Conservation (phyloP, 352 stramenopile species). For the Aphanomyces astaci region DNA sequence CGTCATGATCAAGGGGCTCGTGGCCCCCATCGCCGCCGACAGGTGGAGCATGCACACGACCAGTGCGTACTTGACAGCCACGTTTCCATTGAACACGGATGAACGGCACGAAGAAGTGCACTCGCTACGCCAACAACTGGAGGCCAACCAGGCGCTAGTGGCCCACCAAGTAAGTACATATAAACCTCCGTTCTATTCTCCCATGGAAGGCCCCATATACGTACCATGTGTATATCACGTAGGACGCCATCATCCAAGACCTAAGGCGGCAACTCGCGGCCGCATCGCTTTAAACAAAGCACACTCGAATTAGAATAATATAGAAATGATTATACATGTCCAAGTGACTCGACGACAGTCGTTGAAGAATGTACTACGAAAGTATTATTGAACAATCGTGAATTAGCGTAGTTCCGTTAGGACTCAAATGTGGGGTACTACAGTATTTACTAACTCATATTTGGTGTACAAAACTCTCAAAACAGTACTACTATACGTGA, state of each 20-base stretch:
- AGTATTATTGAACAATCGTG: too few relatives aligned
- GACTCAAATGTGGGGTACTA: too few relatives aligned
- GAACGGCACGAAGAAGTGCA: conserved; percentile 11
- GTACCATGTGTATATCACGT: neutral
- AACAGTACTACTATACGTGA: neutral
- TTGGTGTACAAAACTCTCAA: neutral
- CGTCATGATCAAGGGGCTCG: neutral
- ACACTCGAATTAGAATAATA: too few relatives aligned
- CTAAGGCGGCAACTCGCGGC: conserved; percentile 14
- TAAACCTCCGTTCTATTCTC: too few relatives aligned
- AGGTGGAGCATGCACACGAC: conserved; percentile 15
- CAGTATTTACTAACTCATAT: too few relatives aligned
- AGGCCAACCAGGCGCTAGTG: conserved; percentile 3
- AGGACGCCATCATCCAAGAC: conserved; percentile 20
- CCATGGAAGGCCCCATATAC: neutral
- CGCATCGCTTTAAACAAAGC: too few relatives aligned
- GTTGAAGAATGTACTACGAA: too few relatives aligned
- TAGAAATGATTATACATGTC: too few relatives aligned
- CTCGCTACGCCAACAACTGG: conserved; percentile 10
- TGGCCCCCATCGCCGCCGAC: neutral
- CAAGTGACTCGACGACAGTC: too few relatives aligned
- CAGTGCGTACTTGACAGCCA: neutral
- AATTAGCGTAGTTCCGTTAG: too few relatives aligned
- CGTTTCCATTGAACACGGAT: conserved; percentile 7
- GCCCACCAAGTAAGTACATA: neutral